phyloP scores from a whole-genome alignment of 108 stramenopile genomes.

The Pinguiococcus pyrenoidosus region DNA sequence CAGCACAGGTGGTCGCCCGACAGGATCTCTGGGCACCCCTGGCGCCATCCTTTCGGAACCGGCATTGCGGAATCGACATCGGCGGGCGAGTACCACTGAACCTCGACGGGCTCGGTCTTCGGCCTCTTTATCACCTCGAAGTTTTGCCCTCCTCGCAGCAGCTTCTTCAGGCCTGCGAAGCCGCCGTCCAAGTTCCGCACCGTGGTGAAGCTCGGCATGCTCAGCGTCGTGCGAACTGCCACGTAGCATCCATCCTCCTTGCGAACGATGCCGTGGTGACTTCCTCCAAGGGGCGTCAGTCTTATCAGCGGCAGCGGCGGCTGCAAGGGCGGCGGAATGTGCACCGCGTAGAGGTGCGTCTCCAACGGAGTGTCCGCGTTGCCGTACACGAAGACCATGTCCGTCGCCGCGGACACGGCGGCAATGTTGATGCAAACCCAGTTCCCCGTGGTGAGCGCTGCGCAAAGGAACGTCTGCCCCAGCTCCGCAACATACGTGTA shows the following conservation, averaged over 20 bases:
- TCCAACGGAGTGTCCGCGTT: conserved; percentile 62
- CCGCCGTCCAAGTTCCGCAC: conserved; percentile 11
- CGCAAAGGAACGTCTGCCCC: not conserved
- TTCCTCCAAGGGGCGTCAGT: conserved; percentile 8
- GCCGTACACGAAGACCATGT: conserved; percentile 64
- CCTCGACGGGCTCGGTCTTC: too few species aligned
- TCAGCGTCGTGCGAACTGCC: not conserved
- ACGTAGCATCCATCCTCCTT: conserved; percentile 9
- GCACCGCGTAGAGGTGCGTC: conserved; percentile 64
- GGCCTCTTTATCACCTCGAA: too few species aligned
- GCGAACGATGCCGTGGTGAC: conserved; percentile 21
- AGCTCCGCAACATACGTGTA: conserved; percentile 46
- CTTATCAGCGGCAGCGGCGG: not conserved
- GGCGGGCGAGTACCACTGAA: too few species aligned
- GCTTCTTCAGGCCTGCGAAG: conserved; percentile 13
- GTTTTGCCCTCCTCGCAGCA: conserved; percentile 16
- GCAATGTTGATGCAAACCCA: too few species aligned
- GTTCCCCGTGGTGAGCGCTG: too few species aligned
- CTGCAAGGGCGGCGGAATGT: conserved; percentile 8
- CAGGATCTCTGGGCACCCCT: not conserved
- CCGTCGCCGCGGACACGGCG: too few species aligned
- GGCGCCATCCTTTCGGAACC: conserved; percentile 3
- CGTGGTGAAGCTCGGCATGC: not conserved
- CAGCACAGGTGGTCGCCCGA: conserved; percentile 19
- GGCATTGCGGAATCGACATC: too few species aligned